These are phyloP conservation scores for Curvularia sp. DNA, from an alignment of 2,329 filamentous ascomycete species.

Conservation along the genomic window DNA sequence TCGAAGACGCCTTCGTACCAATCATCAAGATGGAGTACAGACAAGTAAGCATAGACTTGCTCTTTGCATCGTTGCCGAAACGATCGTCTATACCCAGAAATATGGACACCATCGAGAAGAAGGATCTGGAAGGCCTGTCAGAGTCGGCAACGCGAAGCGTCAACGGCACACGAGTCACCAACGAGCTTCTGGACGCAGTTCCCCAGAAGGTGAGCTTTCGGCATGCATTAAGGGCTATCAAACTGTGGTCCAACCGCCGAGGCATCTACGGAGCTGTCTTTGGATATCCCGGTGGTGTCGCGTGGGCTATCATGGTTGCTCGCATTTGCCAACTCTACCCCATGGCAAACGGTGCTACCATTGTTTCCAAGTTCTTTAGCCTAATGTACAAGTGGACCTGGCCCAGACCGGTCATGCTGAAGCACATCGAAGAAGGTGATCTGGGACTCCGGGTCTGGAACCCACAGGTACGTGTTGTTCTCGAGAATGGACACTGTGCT, in stretches of 20 bases:
- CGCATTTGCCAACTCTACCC: constrained; percentile 96
- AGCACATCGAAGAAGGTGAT: constrained; percentile 82
- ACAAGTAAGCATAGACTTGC: constrained; percentile 93
- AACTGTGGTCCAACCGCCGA: constrained; percentile 92
- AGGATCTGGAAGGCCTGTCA: constrained; percentile 82
- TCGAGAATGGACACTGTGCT: constrained; percentile 10
- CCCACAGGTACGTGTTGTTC: constrained; percentile 70
- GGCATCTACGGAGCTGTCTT: constrained; percentile 96
- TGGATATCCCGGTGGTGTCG: constrained; percentile 94
- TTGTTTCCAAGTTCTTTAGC: constrained; percentile 93
- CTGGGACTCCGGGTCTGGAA: constrained; percentile 92
- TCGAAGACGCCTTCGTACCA: constrained; percentile 90
- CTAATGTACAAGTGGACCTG: constrained; percentile 92
- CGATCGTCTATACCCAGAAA: constrained; percentile 59
- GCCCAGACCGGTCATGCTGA: constrained; percentile 91
- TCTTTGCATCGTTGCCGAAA: constrained; percentile 61
- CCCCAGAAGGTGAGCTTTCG: constrained; percentile 91
- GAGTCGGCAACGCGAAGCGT: constrained; percentile 87
- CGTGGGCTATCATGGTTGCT: constrained; percentile 97
- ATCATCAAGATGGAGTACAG: constrained; percentile 96
- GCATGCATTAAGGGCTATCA: constrained; percentile 87
- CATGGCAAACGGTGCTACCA: constrained; percentile 84
- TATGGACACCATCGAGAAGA: constrained; percentile 81
- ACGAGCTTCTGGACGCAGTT: constrained; percentile 87
- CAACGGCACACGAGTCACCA: constrained; percentile 93